Evolutionary conservation across 2,329 filamentous ascomycete genomes (phyloP), one percentile per base, ranked within the genome.

Genomic region (Trichoderma sp.): DNA sequence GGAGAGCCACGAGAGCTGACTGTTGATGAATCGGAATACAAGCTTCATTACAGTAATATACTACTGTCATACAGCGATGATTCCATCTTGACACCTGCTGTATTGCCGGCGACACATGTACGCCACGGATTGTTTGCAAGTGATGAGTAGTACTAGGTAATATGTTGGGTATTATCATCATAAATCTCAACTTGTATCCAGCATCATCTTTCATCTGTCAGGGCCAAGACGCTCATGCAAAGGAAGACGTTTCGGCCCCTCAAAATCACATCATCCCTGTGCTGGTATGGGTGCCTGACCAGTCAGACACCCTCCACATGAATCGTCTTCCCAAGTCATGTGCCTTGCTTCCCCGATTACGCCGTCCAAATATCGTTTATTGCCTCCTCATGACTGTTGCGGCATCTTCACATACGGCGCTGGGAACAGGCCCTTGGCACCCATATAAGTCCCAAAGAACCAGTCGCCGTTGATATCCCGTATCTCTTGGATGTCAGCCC

Each of bases 391-490:
- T 34, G 25, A 45, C 5, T 32, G n/a, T 13, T 59, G 52, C n/a
- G 48, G 71, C 32, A 88, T 74, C 71, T 81, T 82, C 29, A 93
- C 91, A 83, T 94, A 94, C 8, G 87, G 86, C 7, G 89, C 89
- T 5, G 94, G 94, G 75, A 97, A 96, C 71, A 97, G 74, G 0
- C 93, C 94, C 72, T 87, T 89, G 27, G 80, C 82, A 0, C 93
- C 93, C 80, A 93, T 93, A 82, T 97, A 97, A 32, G 89, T 88
- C 0, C 94, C 94, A 80, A 90, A 91, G 74, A 86, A 93, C 94
- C 94, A 98, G 77, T 97, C 93, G 19, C 90, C 92, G 76, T 97
- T 97, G 57, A 96, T 88, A 77, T 95, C 91, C 76, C 94, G 90
- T 42, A 91, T 88, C 80, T 98, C 94, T 7, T 85, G 84, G 15